Base-by-base conservation (phyloP, 805 yeast genomes). In the Barnettozyma pratensis region DNA sequence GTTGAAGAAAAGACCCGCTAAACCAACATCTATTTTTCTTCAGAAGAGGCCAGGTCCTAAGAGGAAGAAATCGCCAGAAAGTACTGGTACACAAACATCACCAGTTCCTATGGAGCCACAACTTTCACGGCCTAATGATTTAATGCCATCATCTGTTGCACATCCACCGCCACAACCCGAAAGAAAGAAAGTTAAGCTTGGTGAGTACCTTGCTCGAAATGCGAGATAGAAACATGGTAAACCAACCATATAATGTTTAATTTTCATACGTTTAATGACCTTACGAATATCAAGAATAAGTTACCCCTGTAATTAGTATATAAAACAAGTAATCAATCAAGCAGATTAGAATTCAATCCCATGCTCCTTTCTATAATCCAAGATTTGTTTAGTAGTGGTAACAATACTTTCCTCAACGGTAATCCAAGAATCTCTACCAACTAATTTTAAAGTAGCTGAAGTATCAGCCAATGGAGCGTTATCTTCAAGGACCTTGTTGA, bases 341-440 rank as follows among this genome's bases (percentile, higher is more conserved):
- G 19, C 19, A 19, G 3, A 19, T 36, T 36, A 34, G 6, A 36
- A 36, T 31, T 29, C 37, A 28, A 36, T 45, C 9, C 42, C 47
- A n/a, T 45, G 32, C n/a, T 38, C n/a, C 36, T 39, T 42, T 40
- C 38, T 44, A 38, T 34, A 41, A 11, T 44, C 48, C 28, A 48
- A 44, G 14, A 48, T 48, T 55, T 74, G 79, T 8, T 59, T 48
- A 35, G 68, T 58, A 6, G 76, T 57, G 53, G 74, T 79, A 39
- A 59, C 60, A 10, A 75, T 64, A 3, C 71, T 54, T 14, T 64
- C 51, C 52, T 74, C 69, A 30, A 75, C 56, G 26, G 59, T 54
- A 46, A 67, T 67, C 42, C 66, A 68, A 2, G n/a, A 11, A 1
- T 48, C 39, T 8, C 19, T 31, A 26, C 49, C 49, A 25, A 39